Base-by-base conservation (phyloP, 257 asterid species). In the Penstemon eatonii region DNA sequence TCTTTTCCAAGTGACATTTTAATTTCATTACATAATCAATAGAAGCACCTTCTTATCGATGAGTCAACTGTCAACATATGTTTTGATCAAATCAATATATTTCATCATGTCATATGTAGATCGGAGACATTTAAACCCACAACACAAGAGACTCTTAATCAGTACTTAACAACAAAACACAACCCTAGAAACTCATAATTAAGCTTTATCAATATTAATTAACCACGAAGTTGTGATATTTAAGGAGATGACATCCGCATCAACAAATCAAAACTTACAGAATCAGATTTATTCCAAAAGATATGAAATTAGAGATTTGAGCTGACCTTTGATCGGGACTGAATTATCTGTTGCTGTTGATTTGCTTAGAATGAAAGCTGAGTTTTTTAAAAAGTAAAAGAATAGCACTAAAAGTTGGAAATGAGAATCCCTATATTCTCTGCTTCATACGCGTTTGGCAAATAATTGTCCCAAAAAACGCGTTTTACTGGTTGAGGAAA, bases 271-370 rank as follows among this genome's bases (percentile, higher is more conserved):
- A 66, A 59, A 58, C 54, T 5, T 3, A 62, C 19, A 7, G 54
- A 63, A 69, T 11, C 42, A 25, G 19, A 59, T 25, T 25, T 25
- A 25, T 25, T 25, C 33, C 33, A 25, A 25, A 25, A 25, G 33
- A 25, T 25, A 25, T 25, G 33, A 25, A 25, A 25, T 25, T 1
- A 25, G 33, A 25, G 33, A 25, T 25, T 25, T 25, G 33, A 25
- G 33, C 33, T 25, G 33, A 64, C 78, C 75, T 63, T 68, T 70
- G 68, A 72, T 62, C 60, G 2, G 42, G 4, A 7, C 8, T 33
- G 25, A 15, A 7, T 15, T 7, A 13, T 6, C 69, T 52, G 73
- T 43, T 70, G 12, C 39, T 54, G 60, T 54, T 3, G 38, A 5
- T 15, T 6, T 8, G 7, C 36, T 12, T 36, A 54, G 37, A 54